Evolutionary conservation across 2,329 filamentous ascomycete genomes (phyloP), one percentile per base, ranked within the genome.

Genomic region (Colletotrichum euphorbiae): DNA sequence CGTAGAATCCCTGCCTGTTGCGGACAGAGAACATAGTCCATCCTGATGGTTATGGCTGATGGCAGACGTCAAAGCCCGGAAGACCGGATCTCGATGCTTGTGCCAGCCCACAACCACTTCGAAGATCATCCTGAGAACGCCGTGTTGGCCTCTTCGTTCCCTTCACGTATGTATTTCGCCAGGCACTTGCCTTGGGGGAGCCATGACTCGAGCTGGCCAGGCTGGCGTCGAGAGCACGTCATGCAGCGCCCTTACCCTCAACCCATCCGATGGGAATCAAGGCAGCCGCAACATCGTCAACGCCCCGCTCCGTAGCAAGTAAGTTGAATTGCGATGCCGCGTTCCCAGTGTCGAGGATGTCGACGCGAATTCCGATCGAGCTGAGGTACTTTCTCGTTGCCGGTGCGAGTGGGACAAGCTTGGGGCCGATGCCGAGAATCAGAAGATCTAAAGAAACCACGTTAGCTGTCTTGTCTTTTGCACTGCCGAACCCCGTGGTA

Each of bases 321-420:
- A 99, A 78, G 77, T 99, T 99, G 79, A 96, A 99, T 78, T 98
- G 94, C 38, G 94, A 91, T 1, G 95, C 93, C 8, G 96, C 96
- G 80, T 98, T 98, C 71, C 93, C 85, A 36, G 96, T 98, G 80
- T 98, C 96, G 75, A 95, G 87, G 3, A 98, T 86, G 75, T 99
- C 96, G 5, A 98, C 85, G 65, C 93, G 85, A 73, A 98, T 92
- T 0, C 96, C 96, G 46, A 98, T 79, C 33, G 87, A 86, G 70
- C 90, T 91, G 64, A 99, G 89, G 73, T 89, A 85, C 67, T 84
- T 85, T 73, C 91, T 89, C 48, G 93, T 93, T 72, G 89, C 85
- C 1, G 92, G 92, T 63, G 91, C 93, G 7, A 98, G 80, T 0
- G 94, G 94, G 56, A 90, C 82, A 57, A 96, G 93, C 19, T 86